Percentiles rank a stretch among this genome's conserved stretches.
Evolutionary conservation across 352 stramenopile species (phyloP).

Genomic region (Lagenidium sp.): DNA sequence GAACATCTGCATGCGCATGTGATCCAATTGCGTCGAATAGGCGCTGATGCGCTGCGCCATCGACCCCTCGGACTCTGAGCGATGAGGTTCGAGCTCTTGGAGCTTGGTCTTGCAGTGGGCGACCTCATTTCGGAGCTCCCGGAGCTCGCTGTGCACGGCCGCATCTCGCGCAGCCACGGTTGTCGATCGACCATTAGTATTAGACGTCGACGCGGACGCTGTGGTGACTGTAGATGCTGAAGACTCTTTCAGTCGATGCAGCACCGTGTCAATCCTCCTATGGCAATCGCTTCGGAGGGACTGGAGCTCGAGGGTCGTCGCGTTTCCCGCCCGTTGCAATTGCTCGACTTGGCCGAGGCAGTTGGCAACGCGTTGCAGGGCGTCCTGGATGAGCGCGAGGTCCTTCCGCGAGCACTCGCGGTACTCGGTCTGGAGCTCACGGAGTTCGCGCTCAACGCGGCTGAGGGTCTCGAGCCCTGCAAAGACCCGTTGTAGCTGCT

Average conservation of each 20-base stretch:
- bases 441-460: slow-evolving; percentile 28
- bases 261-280: slow-evolving; percentile 31
- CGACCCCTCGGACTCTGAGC: slow-evolving; percentile 4
- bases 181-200: too few relatives aligned
- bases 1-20: slow-evolving; percentile 38
- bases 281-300: slow-evolving; percentile 30
- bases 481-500: slow-evolving; percentile 27
- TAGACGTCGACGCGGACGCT: too few relatives aligned
- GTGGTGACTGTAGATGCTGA: slow-evolving; percentile 9
- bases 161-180: slow-evolving; percentile 1
- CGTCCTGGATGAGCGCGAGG: slow-evolving; percentile 35
- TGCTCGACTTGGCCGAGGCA: slow-evolving; percentile 40
- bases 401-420: slow-evolving; percentile 33
- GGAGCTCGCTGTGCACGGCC: slow-evolving; percentile 8
- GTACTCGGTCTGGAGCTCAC: slow-evolving; percentile 33
- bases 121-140: slow-evolving; percentile 9
- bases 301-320: slow-evolving; percentile 29
- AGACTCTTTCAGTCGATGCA: slow-evolving; percentile 28
- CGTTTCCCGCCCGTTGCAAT: slow-evolving; percentile 20
- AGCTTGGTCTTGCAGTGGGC: slow-evolving; percentile 8
- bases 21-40: slow-evolving; percentile 31
- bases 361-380: slow-evolving; percentile 34
- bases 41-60: slow-evolving; percentile 27
- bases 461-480: slow-evolving; percentile 23
- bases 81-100: slow-evolving; percentile 3